A percentile compares a stretch with the other conserved stretches of the same genome.
Evolutionary conservation across 2,329 filamentous ascomycete species (phyloP).

Genomic region (Colletotrichum truncatum): DNA sequence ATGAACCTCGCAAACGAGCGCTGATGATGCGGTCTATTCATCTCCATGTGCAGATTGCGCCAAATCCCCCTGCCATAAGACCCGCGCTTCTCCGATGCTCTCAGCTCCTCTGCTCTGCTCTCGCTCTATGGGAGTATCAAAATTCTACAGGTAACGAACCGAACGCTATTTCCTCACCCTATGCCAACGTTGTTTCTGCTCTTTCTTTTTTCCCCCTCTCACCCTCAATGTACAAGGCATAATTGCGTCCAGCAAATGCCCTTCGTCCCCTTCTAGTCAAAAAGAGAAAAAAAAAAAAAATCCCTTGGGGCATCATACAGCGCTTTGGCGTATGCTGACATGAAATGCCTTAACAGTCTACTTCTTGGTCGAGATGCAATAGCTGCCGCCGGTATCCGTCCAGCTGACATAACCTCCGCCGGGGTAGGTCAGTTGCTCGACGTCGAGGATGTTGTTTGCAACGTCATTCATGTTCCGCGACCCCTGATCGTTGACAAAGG

Average conservation of each 20-base stretch:
- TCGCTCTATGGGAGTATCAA: conserved; percentile 29
- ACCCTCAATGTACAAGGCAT: conserved; percentile 10
- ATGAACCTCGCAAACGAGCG: conserved; percentile 78
- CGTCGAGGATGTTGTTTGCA: conserved; percentile 81
- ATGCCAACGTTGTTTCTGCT: conserved; percentile 10
- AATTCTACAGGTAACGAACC: conserved; percentile 30
- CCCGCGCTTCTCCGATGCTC: not conserved
- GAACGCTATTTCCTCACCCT: conserved; percentile 26
- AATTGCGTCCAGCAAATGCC: not conserved
- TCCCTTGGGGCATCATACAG: conserved; percentile 28
- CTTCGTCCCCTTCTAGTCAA: not conserved
- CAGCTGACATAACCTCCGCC: conserved; percentile 84
- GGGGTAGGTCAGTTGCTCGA: conserved; percentile 69
- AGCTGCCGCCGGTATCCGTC: conserved; percentile 85
- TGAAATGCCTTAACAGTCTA: conserved; percentile 35
- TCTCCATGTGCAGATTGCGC: not conserved
- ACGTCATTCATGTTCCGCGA: conserved; percentile 83
- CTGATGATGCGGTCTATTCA: conserved; percentile 20
- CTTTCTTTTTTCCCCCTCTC: not conserved
- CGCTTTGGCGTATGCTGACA: conserved; percentile 37
- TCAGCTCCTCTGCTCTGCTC: not conserved
- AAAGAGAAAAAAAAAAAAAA: too few relatives aligned
- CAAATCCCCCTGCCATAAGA: not conserved
- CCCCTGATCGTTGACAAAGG: conserved; percentile 85
- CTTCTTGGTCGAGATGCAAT: conserved; percentile 89